Evolutionary conservation across 2,329 filamentous ascomycete species (phyloP).

Genomic region (Sporothrix mexicana): DNA sequence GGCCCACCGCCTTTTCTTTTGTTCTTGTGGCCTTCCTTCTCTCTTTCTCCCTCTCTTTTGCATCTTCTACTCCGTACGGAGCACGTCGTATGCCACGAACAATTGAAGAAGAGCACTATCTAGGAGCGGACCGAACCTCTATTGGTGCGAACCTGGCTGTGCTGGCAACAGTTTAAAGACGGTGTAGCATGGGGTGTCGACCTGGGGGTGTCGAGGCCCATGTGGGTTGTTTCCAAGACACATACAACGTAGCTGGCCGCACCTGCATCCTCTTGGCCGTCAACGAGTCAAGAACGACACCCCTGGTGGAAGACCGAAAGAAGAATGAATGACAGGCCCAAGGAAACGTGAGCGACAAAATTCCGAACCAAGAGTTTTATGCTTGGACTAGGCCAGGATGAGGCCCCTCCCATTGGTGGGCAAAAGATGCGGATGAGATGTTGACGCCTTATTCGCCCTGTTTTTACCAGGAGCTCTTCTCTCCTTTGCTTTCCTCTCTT

Average conservation of each 20-base stretch:
- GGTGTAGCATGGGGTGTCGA: neutral
- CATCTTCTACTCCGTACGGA: neutral
- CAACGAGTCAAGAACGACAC: neutral
- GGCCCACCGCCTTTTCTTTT: constrained; percentile 21
- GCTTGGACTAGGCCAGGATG: neutral
- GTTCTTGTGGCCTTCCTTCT: neutral
- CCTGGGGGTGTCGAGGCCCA: neutral
- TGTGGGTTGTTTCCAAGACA: neutral
- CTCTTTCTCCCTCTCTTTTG: neutral
- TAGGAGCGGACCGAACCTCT: neutral
- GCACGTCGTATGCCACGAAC: too few relatives aligned
- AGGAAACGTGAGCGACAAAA: neutral
- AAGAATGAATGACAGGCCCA: neutral
- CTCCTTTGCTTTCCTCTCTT: neutral
- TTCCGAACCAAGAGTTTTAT: neutral
- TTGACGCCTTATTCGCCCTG: constrained; percentile 20
- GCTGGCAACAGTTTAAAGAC: neutral
- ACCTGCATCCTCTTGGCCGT: neutral
- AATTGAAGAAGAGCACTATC: too few relatives aligned
- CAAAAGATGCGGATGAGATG: neutral
- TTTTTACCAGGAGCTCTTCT: neutral
- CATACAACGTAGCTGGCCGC: neutral
- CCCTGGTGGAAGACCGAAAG: neutral
- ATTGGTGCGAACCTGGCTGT: neutral
- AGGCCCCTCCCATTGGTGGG: neutral